Percentiles rank a stretch among this genome's conserved stretches.
These are phyloP conservation scores for Thelephora ganbajun DNA, from an alignment of 768 basidiomycete species.

Conservation along the genomic window DNA sequence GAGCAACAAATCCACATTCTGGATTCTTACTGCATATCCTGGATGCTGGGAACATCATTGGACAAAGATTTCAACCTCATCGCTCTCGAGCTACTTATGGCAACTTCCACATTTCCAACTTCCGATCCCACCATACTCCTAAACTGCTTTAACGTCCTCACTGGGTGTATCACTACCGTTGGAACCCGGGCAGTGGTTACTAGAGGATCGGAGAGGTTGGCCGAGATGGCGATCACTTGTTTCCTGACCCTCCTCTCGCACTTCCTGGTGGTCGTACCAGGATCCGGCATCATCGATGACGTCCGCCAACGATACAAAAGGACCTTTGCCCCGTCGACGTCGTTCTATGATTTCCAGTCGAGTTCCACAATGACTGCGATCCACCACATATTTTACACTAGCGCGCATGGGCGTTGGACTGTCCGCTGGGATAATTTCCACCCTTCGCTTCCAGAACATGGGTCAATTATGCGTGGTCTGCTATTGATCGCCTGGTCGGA, in stretches of 20 bases:
- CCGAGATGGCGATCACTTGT: background rate
- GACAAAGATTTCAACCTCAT: slow-evolving; percentile 7
- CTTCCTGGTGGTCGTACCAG: background rate
- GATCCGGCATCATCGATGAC: too few relatives aligned
- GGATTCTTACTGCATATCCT: slow-evolving; percentile 5
- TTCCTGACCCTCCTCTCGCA: background rate
- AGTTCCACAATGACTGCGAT: background rate
- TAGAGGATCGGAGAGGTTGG: background rate
- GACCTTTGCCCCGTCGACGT: too few relatives aligned
- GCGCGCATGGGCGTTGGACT: too few relatives aligned
- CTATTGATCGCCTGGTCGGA: background rate
- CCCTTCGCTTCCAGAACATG: background rate
- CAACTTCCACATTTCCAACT: slow-evolving; percentile 5
- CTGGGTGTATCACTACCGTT: background rate
- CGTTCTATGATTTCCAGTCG: too few relatives aligned
- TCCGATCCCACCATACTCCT: background rate
- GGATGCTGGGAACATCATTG: slow-evolving; percentile 11
- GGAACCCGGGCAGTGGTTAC: background rate
- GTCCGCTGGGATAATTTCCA: too few relatives aligned
- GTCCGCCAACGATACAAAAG: too few relatives aligned
- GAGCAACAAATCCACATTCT: background rate
- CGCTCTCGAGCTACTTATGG: slow-evolving; percentile 5
- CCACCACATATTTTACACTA: background rate
- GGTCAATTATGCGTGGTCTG: background rate
- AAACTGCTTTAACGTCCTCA: background rate